Percentiles rank a stretch among this genome's conserved stretches.
These are phyloP conservation scores for Cryptosporidium viatorum DNA, from an alignment of 169 alveolate species.

Conservation along the genomic window DNA sequence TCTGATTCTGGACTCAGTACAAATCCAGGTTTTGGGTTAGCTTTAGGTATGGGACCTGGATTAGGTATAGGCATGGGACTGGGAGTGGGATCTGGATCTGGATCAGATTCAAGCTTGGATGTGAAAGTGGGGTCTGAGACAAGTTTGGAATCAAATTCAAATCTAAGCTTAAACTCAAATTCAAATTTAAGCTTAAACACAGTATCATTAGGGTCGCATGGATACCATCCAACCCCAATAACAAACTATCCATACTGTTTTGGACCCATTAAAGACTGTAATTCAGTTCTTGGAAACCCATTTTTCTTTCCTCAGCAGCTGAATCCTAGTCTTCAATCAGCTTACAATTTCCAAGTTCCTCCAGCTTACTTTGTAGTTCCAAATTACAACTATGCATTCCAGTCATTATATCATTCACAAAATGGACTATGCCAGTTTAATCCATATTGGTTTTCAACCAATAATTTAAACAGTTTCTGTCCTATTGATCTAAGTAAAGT, in stretches of 20 bases:
- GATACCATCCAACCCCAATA: neutral
- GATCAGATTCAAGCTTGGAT: neutral
- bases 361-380: slow-evolving; percentile 26
- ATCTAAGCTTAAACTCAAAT: neutral
- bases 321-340: neutral
- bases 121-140: neutral
- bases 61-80: neutral
- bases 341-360: neutral
- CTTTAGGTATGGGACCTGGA: neutral
- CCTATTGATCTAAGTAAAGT: neutral
- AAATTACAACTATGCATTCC: slow-evolving; percentile 17
- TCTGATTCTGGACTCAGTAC: neutral
- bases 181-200: neutral
- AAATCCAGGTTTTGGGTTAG: neutral
- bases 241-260: neutral
- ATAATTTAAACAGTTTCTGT: neutral
- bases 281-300: neutral
- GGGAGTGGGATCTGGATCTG: neutral
- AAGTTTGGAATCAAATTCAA: neutral
- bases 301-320: neutral
- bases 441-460: neutral
- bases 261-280: neutral
- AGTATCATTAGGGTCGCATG: neutral
- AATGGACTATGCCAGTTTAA: neutral
- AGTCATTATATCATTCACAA: neutral